Percentiles rank a stretch among this genome's conserved stretches.
Conservation (phyloP, 2,329 filamentous ascomycete species). For the Aspergillaceae sp. region DNA sequence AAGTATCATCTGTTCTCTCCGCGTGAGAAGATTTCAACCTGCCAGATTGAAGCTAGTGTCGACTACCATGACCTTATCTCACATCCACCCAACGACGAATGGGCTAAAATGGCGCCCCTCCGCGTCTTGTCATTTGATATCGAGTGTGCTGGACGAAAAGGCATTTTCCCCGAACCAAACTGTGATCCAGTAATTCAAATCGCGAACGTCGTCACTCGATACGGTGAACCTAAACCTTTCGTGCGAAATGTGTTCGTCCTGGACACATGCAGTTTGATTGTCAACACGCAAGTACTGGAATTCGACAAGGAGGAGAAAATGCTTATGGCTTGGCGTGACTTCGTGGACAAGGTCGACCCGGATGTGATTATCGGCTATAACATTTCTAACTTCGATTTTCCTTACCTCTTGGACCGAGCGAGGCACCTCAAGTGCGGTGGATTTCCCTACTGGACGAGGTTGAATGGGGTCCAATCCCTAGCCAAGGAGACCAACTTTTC, state of each 20-base stretch:
- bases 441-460: slow-evolving; percentile 82
- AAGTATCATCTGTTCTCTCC: slow-evolving; percentile 64
- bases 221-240: slow-evolving; percentile 93
- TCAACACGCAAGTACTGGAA: slow-evolving; percentile 85
- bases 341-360: slow-evolving; percentile 80
- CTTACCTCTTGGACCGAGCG: slow-evolving; percentile 83
- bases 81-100: slow-evolving; percentile 83
- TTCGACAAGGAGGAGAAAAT: slow-evolving; percentile 76
- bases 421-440: slow-evolving; percentile 68
- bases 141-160: slow-evolving; percentile 94
- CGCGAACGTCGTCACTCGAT: slow-evolving; percentile 87
- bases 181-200: slow-evolving; percentile 96
- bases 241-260: slow-evolving; percentile 94
- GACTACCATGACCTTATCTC: slow-evolving; percentile 76
- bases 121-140: slow-evolving; percentile 96
- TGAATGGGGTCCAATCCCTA: slow-evolving; percentile 61
- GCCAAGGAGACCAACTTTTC: slow-evolving; percentile 78
- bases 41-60: slow-evolving; percentile 87
- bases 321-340: slow-evolving; percentile 87
- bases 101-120: slow-evolving; percentile 95
- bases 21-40: slow-evolving; percentile 71
- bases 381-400: slow-evolving; percentile 97
- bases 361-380: slow-evolving; percentile 99
- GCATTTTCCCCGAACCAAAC: slow-evolving; percentile 89
- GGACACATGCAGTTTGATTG: slow-evolving; percentile 83